Base-by-base conservation (phyloP, 2,329 filamentous ascomycete genomes). In the Torrubiella hemipterigena region DNA sequence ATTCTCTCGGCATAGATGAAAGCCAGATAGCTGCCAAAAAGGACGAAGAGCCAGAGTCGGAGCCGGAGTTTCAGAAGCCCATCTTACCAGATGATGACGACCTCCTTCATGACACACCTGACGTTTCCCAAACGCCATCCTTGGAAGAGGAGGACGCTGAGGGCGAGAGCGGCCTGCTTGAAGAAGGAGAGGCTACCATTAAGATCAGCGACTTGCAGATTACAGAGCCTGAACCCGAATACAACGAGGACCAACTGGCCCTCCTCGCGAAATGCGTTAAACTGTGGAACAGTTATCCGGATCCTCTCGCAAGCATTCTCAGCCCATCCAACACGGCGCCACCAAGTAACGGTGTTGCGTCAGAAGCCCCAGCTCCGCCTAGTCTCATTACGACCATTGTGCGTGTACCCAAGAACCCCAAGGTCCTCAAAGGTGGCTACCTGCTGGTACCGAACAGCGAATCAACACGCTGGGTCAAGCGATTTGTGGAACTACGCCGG, bases 401-500 rank as follows among this genome's bases (percentile, higher is more conserved):
- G 31, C 73, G 77, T 24, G 73, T 91, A 7, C 70, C 78, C 32
- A 94, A 93, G 56, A 93, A 91, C 43, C 73, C 78, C 2, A 74
- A 73, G 26, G 69, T 91, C 1, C 67, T 93, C 43, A 94, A 93
- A 58, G 78, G 83, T 12, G 87, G 87, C 12, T 93, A 91, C 53
- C 70, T 98, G 12, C 67, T 96, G 26, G 82, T 83, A 3, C 86
- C 86, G 1, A 86, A 86, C 48, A 78, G 77, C 33, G 79, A 83
- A 32, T 83, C 78, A 21, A 81, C 77, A 15, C 74, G 81, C 38
- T 98, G 91, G 91, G 72, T 91, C 17, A 84, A 87, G 45, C 78
- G 89, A 25, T 96, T 93, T 49, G 84, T 95, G 30, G 91, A 98
- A 57, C 70, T 98, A 17, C 75, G 91, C 19, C 72, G 81, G 31